Percentiles rank a stretch among this genome's conserved stretches.
Evolutionary conservation across 1,139 yeast genomes (phyloP).

Genomic region (Candida tropicalis): DNA sequence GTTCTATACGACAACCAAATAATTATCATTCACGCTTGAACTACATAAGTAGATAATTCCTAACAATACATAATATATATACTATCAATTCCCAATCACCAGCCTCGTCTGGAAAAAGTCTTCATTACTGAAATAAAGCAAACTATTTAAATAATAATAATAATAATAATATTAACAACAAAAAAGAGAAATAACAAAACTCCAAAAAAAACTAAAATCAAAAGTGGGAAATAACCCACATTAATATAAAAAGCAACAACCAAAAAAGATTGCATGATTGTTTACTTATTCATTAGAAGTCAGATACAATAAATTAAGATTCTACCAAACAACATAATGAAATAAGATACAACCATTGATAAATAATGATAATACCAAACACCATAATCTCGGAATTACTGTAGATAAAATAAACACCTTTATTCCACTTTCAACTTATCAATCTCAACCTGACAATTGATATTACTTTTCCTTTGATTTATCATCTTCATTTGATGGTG

Average conservation of each 20-base stretch:
- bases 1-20: no score
- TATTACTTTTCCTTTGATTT: slow-evolving; percentile 2
- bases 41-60: neutral
- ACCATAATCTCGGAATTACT: no score
- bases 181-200: neutral
- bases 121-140: neutral
- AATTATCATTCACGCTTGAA: no score
- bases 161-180: neutral
- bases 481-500: slow-evolving; percentile 29
- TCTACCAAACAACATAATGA: no score
- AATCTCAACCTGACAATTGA: neutral
- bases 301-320: no score
- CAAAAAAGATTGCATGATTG: no score
- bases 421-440: neutral
- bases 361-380: neutral
- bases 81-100: neutral
- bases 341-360: neutral
- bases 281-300: no score
- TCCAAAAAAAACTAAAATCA: neutral
- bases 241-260: no score
- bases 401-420: neutral
- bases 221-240: no score
- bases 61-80: no score
- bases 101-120: neutral
- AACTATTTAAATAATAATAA: neutral